phyloP scores from a whole-genome alignment of 2,329 filamentous ascomycete species.

The Ophiostoma ulmi region DNA sequence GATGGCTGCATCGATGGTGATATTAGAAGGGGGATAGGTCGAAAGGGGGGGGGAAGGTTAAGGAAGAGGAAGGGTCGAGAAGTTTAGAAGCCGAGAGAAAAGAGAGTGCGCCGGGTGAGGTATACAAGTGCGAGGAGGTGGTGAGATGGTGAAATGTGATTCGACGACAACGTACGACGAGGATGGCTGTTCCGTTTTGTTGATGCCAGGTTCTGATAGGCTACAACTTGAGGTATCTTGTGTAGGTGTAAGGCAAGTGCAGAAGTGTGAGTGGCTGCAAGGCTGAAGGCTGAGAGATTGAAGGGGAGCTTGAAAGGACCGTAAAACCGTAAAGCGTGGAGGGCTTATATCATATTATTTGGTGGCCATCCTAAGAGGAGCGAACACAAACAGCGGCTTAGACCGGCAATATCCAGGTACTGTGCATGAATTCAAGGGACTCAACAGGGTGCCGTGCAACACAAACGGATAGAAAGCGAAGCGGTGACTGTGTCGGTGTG shows the following conservation, averaged over 20 bases:
- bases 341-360: slow-evolving; percentile 15
- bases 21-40: background rate
- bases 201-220: background rate
- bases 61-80: background rate
- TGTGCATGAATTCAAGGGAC: slow-evolving; percentile 1
- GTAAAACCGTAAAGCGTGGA: background rate
- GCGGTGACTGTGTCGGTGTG: slow-evolving; percentile 1
- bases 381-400: slow-evolving; percentile 3
- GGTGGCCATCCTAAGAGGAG: slow-evolving; percentile 15
- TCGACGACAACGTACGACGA: background rate
- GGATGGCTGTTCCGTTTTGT: background rate
- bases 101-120: background rate
- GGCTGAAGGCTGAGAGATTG: slow-evolving; percentile 8
- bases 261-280: slow-evolving; percentile 14
- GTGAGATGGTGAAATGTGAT: slow-evolving; percentile 1
- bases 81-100: background rate
- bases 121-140: background rate
- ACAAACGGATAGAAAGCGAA: slow-evolving; percentile 11
- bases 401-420: background rate
- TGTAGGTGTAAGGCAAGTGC: background rate
- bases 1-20: background rate
- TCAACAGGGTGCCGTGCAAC: slow-evolving; percentile 20
- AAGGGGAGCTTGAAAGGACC: background rate
- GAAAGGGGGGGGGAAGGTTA: background rate
- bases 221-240: background rate